Conservation (phyloP, 495 filamentous ascomycete genomes). For the Platismatia glauca region DNA sequence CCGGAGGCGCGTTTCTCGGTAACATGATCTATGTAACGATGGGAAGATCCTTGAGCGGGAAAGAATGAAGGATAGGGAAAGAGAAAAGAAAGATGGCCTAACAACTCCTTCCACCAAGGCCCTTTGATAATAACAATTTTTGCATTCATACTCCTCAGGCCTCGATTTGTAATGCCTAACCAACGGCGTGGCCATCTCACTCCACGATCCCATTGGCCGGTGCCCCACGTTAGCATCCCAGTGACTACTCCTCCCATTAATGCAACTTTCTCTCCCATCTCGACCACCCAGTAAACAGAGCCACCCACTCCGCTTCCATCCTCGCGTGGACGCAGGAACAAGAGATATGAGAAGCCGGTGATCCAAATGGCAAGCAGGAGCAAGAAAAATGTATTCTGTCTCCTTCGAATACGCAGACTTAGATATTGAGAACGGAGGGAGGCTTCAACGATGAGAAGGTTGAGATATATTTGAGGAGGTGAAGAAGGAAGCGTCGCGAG, state of each 20-base stretch:
- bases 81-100: conserved; percentile 50
- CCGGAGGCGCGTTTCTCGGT: conserved; percentile 30
- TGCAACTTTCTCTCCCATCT: conserved; percentile 76
- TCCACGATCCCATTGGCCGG: conserved; percentile 89
- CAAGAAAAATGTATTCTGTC: conserved; percentile 94
- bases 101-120: conserved; percentile 69
- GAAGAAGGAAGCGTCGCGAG: conserved; percentile 75
- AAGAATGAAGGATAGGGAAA: conserved; percentile 34
- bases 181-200: conserved; percentile 90
- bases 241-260: conserved; percentile 82
- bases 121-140: conserved; percentile 86
- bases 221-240: conserved; percentile 76
- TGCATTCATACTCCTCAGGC: conserved; percentile 83
- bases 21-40: conserved; percentile 55
- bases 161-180: conserved; percentile 79
- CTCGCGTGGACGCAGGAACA: conserved; percentile 83
- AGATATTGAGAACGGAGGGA: conserved; percentile 90
- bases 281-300: conserved; percentile 90
- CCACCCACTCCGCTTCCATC: conserved; percentile 86
- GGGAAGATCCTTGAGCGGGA: conserved; percentile 51
- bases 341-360: conserved; percentile 69
- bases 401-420: conserved; percentile 72
- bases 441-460: conserved; percentile 92
- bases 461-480: conserved; percentile 96
- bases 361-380: conserved; percentile 70